Conservation (phyloP, 805 yeast genomes). For the Lipomyces sp. region DNA sequence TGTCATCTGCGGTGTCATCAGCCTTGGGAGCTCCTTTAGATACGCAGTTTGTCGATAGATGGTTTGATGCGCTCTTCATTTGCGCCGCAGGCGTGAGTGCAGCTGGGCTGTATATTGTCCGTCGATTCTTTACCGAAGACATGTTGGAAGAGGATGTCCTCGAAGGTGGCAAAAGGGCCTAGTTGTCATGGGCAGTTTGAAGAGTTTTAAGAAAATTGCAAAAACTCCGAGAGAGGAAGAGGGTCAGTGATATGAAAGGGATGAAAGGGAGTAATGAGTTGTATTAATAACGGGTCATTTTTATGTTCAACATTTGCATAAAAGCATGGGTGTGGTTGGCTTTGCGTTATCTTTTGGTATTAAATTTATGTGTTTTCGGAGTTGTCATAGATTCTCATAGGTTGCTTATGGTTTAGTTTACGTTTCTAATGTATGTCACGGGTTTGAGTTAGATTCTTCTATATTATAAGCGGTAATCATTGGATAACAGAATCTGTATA, state of each 20-base stretch:
- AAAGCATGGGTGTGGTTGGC: slow-evolving; percentile 7
- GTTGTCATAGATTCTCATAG: slow-evolving; percentile 7
- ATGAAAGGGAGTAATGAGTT: not conserved
- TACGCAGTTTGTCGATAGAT: slow-evolving; percentile 46
- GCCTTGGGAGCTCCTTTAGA: slow-evolving; percentile 51
- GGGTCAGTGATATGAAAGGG: not conserved
- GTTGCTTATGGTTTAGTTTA: slow-evolving; percentile 1
- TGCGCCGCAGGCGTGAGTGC: slow-evolving; percentile 43
- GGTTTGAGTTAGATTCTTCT: not conserved
- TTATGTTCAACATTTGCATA: slow-evolving; percentile 7
- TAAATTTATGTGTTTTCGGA: slow-evolving; percentile 8
- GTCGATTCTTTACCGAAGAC: slow-evolving; percentile 31
- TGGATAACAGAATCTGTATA: not conserved
- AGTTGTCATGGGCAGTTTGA: slow-evolving; percentile 3
- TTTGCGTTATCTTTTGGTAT: slow-evolving; percentile 5
- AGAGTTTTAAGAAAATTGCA: not conserved
- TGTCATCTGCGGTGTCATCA: slow-evolving; percentile 49
- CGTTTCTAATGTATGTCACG: not conserved
- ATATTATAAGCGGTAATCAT: not conserved
- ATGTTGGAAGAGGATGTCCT: slow-evolving; percentile 34
- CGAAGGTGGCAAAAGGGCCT: slow-evolving; percentile 37
- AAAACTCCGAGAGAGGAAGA: not conserved
- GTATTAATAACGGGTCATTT: not conserved
- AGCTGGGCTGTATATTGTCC: slow-evolving; percentile 37
- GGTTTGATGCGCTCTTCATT: slow-evolving; percentile 48